Evolutionary conservation across 345 rosid genomes (phyloP).

Genomic region (Citrus maxima): DNA sequence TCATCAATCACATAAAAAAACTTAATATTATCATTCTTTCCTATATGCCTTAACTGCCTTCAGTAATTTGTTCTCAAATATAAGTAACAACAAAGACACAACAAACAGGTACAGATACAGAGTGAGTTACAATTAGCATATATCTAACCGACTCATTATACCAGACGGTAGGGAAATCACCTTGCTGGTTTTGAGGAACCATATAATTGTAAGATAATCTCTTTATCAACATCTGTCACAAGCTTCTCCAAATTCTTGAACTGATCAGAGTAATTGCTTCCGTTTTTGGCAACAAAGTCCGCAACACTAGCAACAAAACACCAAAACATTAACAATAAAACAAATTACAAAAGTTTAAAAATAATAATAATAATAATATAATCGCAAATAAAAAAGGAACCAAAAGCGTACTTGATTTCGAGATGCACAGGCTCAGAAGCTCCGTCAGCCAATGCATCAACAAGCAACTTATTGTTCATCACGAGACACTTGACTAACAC

Average conservation of each 20-base stretch:
- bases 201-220: constrained; percentile 46
- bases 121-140: neutral
- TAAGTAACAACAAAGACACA: neutral
- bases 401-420: constrained; percentile 53
- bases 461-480: constrained; percentile 51
- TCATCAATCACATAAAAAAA: neutral
- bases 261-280: constrained; percentile 49
- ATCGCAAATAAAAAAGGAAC: neutral
- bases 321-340: neutral
- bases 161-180: constrained; percentile 26
- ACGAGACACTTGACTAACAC: constrained; percentile 66
- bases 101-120: neutral
- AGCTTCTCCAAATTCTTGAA: constrained; percentile 58
- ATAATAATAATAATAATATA: neutral
- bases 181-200: constrained; percentile 25
- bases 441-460: constrained; percentile 59
- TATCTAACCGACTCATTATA: neutral
- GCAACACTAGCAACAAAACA: constrained; percentile 40
- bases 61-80: neutral
- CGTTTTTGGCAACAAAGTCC: constrained; percentile 44
- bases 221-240: constrained; percentile 43
- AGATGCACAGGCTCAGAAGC: constrained; percentile 56
- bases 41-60: neutral
- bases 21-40: neutral
- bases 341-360: neutral